Evolutionary conservation across 257 asterid species (phyloP).

Genomic region (Solanum paucissectum): DNA sequence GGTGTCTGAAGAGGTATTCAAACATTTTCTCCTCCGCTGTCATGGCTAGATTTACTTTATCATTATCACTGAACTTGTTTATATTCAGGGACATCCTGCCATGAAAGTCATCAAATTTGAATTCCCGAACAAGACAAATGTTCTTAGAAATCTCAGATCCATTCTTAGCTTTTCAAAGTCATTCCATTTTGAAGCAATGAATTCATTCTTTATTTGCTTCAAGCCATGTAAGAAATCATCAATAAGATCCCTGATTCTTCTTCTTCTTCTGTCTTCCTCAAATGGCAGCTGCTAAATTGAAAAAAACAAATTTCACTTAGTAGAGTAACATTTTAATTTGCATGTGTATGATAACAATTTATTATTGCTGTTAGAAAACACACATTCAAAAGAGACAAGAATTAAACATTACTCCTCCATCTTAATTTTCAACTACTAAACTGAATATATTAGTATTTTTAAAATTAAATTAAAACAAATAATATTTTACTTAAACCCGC

Average conservation of each 20-base stretch:
- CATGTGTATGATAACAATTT: too few relatives aligned
- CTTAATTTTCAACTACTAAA: too few relatives aligned
- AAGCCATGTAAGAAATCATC: not conserved
- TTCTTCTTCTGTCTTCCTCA: not conserved
- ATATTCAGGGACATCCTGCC: not conserved
- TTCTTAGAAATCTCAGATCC: not conserved
- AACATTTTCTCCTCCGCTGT: not conserved
- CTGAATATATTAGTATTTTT: too few relatives aligned
- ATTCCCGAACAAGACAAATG: not conserved
- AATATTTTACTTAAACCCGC: too few relatives aligned
- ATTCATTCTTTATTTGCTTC: not conserved
- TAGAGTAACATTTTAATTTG: too few relatives aligned
- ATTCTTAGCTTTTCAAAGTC: not conserved
- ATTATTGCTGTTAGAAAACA: too few relatives aligned
- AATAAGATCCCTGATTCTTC: not conserved
- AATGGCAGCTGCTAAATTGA: not conserved
- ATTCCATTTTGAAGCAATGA: not conserved
- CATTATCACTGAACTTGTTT: not conserved
- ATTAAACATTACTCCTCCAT: too few relatives aligned
- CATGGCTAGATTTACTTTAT: not conserved
- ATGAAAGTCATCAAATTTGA: not conserved
- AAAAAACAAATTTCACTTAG: too few relatives aligned
- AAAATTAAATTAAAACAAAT: too few relatives aligned
- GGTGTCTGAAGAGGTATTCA: not conserved
- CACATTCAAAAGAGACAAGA: too few relatives aligned